Conservation (phyloP, 1,284 basidiomycete genomes). For the Ustilago tritici region DNA sequence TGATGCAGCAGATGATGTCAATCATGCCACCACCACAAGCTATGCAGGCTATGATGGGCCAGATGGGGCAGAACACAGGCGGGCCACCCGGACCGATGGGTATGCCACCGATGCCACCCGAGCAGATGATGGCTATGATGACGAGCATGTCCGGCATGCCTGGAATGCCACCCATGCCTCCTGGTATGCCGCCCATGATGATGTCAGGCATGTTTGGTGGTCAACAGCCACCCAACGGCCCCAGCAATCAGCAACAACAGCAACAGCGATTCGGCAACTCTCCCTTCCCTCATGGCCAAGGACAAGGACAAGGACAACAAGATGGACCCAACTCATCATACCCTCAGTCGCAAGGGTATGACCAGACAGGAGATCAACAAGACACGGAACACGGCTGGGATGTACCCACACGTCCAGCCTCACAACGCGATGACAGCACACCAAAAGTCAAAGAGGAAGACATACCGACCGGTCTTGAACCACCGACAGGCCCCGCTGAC, state of each 20-base stretch:
- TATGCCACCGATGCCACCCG: constrained; percentile 56
- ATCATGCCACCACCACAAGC: constrained; percentile 54
- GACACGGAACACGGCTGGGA: constrained; percentile 17
- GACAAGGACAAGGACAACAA: constrained; percentile 9
- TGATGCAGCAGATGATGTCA: constrained; percentile 50
- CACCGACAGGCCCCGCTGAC: constrained; percentile 5
- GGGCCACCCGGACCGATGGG: constrained; percentile 43
- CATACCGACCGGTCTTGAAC: background rate
- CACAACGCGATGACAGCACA: background rate
- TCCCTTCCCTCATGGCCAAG: constrained; percentile 22
- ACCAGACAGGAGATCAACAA: constrained; percentile 8
- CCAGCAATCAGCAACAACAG: constrained; percentile 24
- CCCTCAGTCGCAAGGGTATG: constrained; percentile 12
- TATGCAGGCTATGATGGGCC: constrained; percentile 62
- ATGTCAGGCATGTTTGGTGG: constrained; percentile 41
- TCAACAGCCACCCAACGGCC: constrained; percentile 20
- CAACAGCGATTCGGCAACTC: constrained; percentile 33
- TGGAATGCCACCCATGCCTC: constrained; percentile 42
- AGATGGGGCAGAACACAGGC: constrained; percentile 17
- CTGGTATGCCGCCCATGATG: constrained; percentile 37
- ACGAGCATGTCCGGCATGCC: constrained; percentile 51
- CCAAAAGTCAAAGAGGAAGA: constrained; percentile 24
- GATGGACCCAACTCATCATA: constrained; percentile 26
- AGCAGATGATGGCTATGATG: constrained; percentile 66
- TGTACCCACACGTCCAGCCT: constrained; percentile 7